Conservation (phyloP, 331 rosid species). For the Quercus phellos region DNA sequence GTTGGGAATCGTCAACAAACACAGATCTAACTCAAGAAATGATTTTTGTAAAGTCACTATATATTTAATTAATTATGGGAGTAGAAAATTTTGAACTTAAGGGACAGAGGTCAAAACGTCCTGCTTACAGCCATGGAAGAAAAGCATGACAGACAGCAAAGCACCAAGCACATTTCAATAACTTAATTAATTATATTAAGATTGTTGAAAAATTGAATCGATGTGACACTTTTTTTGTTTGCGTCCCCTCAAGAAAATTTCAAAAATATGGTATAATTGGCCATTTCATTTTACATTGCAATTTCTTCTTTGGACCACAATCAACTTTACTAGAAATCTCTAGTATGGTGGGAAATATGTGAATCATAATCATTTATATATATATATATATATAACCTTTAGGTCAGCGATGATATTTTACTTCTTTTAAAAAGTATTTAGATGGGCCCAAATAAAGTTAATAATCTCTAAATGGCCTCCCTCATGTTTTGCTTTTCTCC, state of each 20-base stretch:
- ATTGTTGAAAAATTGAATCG: neutral
- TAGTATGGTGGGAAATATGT: neutral
- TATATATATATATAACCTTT: neutral
- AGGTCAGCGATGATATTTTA: neutral
- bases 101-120: constrained; percentile 11
- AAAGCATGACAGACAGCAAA: neutral
- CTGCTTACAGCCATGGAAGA: neutral
- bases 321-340: neutral
- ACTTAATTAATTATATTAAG: neutral
- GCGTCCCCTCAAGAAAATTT: neutral
- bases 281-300: neutral
- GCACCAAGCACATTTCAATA: neutral
- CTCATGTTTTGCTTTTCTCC: neutral
- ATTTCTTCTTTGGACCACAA: neutral
- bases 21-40: neutral
- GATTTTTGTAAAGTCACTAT: neutral
- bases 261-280: neutral
- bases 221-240: neutral
- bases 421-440: neutral
- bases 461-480: neutral
- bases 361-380: neutral
- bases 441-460: neutral
- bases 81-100: neutral
- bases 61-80: neutral
- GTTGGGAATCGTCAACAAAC: too few relatives aligned